phyloP scores from a whole-genome alignment of 345 rosid genomes.

The Citrus medica region DNA sequence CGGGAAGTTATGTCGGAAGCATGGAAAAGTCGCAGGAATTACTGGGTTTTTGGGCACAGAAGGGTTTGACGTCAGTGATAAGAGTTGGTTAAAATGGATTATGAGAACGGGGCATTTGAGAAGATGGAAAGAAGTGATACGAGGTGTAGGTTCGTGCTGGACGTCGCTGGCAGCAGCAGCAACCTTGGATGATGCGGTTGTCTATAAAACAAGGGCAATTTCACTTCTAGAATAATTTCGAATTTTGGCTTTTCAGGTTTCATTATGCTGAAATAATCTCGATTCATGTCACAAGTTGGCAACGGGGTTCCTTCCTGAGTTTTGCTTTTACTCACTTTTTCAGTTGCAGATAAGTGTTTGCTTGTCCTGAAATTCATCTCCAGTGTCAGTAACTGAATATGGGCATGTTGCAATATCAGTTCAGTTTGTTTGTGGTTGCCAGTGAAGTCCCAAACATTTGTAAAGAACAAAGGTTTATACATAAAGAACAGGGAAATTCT shows the following conservation, averaged over 20 bases:
- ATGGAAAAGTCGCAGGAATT: slow-evolving; percentile 55
- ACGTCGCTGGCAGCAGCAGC: slow-evolving; percentile 57
- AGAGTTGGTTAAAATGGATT: slow-evolving; percentile 56
- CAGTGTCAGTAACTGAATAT: neutral
- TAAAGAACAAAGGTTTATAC: neutral
- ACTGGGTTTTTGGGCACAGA: slow-evolving; percentile 48
- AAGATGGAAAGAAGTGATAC: slow-evolving; percentile 66
- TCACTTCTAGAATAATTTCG: neutral
- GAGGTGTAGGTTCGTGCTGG: slow-evolving; percentile 57
- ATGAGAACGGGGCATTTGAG: slow-evolving; percentile 49
- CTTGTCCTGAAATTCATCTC: neutral
- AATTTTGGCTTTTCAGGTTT: neutral
- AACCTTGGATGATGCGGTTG: slow-evolving; percentile 19
- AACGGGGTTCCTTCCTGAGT: neutral
- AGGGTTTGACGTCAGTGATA: slow-evolving; percentile 47
- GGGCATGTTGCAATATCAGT: too few species aligned
- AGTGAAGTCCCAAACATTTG: neutral
- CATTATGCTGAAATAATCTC: neutral
- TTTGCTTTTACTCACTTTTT: neutral
- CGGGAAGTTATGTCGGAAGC: slow-evolving; percentile 61
- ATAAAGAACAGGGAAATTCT: neutral
- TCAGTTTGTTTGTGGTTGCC: too few species aligned
- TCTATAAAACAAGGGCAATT: neutral
- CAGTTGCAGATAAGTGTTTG: neutral
- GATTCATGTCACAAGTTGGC: neutral